Base-by-base conservation (phyloP, 1,139 yeast genomes). In the Kazachstania sp. region DNA sequence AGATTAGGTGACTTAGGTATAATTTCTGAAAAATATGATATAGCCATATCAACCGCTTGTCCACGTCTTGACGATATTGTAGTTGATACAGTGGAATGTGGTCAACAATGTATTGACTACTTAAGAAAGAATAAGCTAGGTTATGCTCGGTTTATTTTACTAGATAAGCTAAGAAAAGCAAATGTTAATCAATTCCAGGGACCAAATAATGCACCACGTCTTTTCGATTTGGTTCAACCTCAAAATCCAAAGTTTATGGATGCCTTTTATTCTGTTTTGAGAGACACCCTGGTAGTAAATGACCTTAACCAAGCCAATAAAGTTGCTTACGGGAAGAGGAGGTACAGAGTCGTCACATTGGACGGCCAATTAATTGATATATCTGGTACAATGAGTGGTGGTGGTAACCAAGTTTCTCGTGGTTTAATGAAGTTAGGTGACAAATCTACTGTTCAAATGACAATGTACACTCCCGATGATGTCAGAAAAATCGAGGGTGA, bases 371-470 rank as follows among this genome's bases (percentile, higher is more conserved):
- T 92, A 32, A 92, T 94, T 49, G 97, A 90, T 60, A 80, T 84
- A n/a, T 85, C 95, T 2, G 99, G 99, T 66, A 86, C 97, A 1
- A 83, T 94, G 84, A 81, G 95, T 45, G 99, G 99, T 59, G 99
- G 99, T 67, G 97, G 97, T 46, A 78, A 75, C 43, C 71, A 75
- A 41, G 79, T 77, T 15, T 73, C 78, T 15, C 64, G 61, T 39
- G 74, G 73, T 15, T 63, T 70, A 31, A 68, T 71, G 72, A 65
- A 60, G 42, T 57, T 70, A 2, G 55, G 57, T 3, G 59, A 63
- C 6, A 59, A 55, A 18, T 45, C 58, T 16, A 18, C 41, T 7
- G 28, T 31, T 20, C 13, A 34, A 15, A 57, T 67, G 1, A 57
- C 57, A 15, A 23, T 43, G 8, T 56, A 51, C 36, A 66, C 83